Base-by-base conservation (phyloP, 2,329 filamentous ascomycete species). In the Fusarium brevicatenulatum region DNA sequence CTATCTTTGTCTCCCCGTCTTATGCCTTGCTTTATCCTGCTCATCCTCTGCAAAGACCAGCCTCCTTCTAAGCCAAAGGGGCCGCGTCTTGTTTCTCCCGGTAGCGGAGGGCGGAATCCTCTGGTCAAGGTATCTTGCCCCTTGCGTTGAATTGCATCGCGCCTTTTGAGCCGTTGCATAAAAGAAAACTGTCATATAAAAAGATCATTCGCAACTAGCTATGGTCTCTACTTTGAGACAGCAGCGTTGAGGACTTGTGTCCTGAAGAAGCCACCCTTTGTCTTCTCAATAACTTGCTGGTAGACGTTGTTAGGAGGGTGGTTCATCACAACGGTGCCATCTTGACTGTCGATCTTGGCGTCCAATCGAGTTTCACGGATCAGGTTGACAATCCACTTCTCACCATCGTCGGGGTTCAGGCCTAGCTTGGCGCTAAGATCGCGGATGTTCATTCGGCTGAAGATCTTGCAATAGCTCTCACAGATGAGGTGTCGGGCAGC, bases 381-480 rank as follows among this genome's bases (percentile, higher is more conserved):
- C 74, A 99, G 89, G 87, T 99, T 99, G 78, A 99, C 96, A 80
- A 99, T 99, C 96, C 96, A 99, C 88, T 99, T 99, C 91, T 99
- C 96, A 79, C 96, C 96, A 80, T 98, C 96, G 81, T 97, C 94
- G 79, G 95, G 92, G 81, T 93, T 94, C 74, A 99, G 89, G 75
- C 95, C 96, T 68, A 99, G 91, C 82, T 96, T 93, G 73, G 91
- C 92, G 74, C 95, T 97, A 67, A 99, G 90, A 79, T 98, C 96
- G 89, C 95, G 95, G 83, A 99, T 98, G 83, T 98, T 95, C 82
- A 99, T 99, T 78, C 95, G 90, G 82, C 97, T 95, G 84, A 98
- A 97, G 82, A 99, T 99, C 90, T 98, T 98, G 93, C 96, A 99
- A 89, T 99, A 99, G 83, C 91, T 95, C 88, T 99, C 96, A 61